Conservation (phyloP, 257 asterid species). For the Mentha longifolia region DNA sequence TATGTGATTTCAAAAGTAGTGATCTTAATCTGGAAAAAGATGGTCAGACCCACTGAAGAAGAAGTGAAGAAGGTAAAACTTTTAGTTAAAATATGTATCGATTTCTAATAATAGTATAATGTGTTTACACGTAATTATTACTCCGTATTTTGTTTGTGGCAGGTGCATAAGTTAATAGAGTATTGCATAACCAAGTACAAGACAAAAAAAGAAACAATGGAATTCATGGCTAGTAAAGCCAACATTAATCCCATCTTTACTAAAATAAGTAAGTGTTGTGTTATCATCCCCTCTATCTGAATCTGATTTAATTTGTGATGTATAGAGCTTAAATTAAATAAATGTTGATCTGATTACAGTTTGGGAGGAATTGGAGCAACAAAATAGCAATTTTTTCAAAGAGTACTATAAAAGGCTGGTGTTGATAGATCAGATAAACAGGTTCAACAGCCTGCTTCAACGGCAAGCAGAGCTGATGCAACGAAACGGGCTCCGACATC, state of each 20-base stretch:
- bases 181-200: background rate
- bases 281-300: no score
- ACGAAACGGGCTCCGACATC: no score
- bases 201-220: background rate
- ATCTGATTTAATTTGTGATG: no score
- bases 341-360: background rate
- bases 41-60: no score
- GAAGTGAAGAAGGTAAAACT: no score
- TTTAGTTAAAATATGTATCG: no score
- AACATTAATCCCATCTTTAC: slow-evolving; percentile 40
- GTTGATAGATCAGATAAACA: background rate
- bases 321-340: no score
- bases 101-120: no score
- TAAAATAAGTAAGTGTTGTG: no score
- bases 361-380: background rate
- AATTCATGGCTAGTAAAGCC: slow-evolving; percentile 51
- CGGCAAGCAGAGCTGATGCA: background rate
- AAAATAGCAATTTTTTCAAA: background rate
- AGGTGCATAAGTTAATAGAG: background rate
- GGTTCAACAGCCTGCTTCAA: background rate
- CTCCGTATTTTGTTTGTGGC: background rate
- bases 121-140: background rate
- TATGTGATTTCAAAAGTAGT: no score
- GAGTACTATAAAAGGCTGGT: background rate
- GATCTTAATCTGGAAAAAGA: no score